Conservation (phyloP, 108 stramenopile genomes). For the Schizochytrium sp. region DNA sequence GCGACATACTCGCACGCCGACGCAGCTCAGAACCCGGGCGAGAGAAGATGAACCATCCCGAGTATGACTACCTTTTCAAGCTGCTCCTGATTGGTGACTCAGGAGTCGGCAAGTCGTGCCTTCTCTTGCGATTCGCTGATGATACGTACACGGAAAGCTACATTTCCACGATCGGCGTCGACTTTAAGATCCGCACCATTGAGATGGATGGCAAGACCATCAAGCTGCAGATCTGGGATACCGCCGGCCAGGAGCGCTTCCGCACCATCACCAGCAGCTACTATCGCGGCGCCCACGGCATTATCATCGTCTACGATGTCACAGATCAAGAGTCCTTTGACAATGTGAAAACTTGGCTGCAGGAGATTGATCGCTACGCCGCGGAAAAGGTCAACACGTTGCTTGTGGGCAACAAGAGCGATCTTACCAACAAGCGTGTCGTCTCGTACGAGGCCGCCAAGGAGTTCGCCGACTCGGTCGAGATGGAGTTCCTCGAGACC, state of each 20-base stretch:
- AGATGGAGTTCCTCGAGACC: conserved; percentile 98
- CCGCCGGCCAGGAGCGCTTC: conserved; percentile 80
- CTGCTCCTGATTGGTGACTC: conserved; percentile 86
- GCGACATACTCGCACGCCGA: too few relatives aligned
- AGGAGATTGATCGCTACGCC: conserved; percentile 97
- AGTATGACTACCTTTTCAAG: conserved; percentile 80
- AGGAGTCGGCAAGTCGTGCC: conserved; percentile 84
- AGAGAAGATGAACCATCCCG: conserved; percentile 11
- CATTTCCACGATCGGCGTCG: conserved; percentile 97
- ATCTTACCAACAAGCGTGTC: conserved; percentile 82
- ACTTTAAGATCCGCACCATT: conserved; percentile 98
- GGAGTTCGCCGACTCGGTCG: conserved; percentile 91
- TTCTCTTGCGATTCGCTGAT: conserved; percentile 82
- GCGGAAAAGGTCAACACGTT: conserved; percentile 98
- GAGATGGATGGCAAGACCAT: conserved; percentile 95
- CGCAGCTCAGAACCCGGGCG: too few relatives aligned
- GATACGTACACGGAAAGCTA: conserved; percentile 97
- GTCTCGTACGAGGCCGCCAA: conserved; percentile 91
- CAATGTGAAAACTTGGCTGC: conserved; percentile 97
- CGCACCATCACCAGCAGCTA: conserved; percentile 76
- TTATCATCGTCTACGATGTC: conserved; percentile 95
- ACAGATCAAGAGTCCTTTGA: conserved; percentile 93
- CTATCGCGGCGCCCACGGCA: conserved; percentile 88
- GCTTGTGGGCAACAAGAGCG: conserved; percentile 98
- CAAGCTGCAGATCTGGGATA: conserved; percentile 86